phyloP scores from a whole-genome alignment of 768 basidiomycete genomes.

The Lenzites betulinus region DNA sequence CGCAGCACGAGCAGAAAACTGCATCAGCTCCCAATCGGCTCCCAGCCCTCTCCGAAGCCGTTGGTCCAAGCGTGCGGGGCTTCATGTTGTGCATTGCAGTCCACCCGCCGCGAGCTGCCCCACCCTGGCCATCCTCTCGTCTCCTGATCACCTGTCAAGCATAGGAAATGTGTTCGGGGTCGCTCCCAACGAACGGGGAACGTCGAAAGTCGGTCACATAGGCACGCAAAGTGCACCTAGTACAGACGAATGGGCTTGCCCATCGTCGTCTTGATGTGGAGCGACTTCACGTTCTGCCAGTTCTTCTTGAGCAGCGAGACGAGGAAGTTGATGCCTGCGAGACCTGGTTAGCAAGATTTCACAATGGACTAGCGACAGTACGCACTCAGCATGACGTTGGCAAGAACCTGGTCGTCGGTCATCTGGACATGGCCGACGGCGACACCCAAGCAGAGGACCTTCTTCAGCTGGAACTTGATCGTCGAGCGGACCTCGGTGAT shows the following conservation, averaged over 20 bases:
- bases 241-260: constrained; percentile 96
- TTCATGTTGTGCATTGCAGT: constrained; percentile 88
- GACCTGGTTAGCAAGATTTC: too few relatives aligned
- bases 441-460: constrained; percentile 98
- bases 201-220: not conserved
- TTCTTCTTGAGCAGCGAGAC: constrained; percentile 99
- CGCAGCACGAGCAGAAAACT: constrained; percentile 28
- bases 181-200: constrained; percentile 1
- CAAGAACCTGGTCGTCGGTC: constrained; percentile 96
- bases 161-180: not conserved
- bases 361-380: constrained; percentile 5
- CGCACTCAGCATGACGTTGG: constrained; percentile 96
- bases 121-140: not conserved
- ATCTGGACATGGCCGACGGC: constrained; percentile 98
- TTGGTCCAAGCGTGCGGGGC: constrained; percentile 99
- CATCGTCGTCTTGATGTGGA: constrained; percentile 99
- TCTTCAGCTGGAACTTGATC: constrained; percentile 99
- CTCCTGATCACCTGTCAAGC: not conserved
- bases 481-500: constrained; percentile 95
- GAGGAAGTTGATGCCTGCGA: constrained; percentile 95
- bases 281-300: constrained; percentile 99
- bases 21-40: constrained; percentile 92
- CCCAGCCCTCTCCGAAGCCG: constrained; percentile 59
- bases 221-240: constrained; percentile 45
- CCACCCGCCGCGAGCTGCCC: constrained; percentile 10